Base-by-base conservation (phyloP, 768 basidiomycete species). In the Botryobasidium botryosum region DNA sequence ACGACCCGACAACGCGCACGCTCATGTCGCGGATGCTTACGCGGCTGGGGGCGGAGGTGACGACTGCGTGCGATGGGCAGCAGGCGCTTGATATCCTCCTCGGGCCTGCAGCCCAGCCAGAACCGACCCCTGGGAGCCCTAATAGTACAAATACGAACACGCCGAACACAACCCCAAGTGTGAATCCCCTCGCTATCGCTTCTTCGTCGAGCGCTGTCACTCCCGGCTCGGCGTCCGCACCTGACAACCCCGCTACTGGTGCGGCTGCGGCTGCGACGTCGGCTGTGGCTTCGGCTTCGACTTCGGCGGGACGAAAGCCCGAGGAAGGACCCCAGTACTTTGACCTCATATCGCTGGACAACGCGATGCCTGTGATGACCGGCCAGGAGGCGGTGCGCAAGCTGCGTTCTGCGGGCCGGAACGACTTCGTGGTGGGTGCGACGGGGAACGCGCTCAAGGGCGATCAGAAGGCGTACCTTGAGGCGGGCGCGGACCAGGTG, bases 401-500 rank as follows among this genome's bases (percentile, higher is more conserved):
- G 35, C 46, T 59, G 13, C 29, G 59, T 6, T 40, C 40, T 4
- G 41, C 50, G 26, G 52, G 49, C 7, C 37, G 57, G 17, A 51
- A 48, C 25, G 59, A 59, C 23, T 50, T 57, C 29, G 55, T 60
- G 6, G 50, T 57, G 23, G 59, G 57, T 2, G 54, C 54, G 2
- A 60, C 59, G 4, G 59, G 57, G 5, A 59, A 58, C 40, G 58
- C 58, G 6, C 49, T 55, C 13, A 45, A 52, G 27, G 32, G 37
- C 6, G 54, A 56, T 43, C 54, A 55, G 35, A 45, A 51, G 35
- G 46, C 50, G 27, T 57, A 56, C 44, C 40, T 54, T 33, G 49
- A 51, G n/a, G 50, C 52, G 4, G 58, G 58, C 6, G 57, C 55
- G 1, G 52, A 56, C n/a, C 46, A 72, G 41, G 73, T 86, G 13